Evolutionary conservation across 2,329 filamentous ascomycete genomes (phyloP).

Genomic region (Monilinia fructicola): DNA sequence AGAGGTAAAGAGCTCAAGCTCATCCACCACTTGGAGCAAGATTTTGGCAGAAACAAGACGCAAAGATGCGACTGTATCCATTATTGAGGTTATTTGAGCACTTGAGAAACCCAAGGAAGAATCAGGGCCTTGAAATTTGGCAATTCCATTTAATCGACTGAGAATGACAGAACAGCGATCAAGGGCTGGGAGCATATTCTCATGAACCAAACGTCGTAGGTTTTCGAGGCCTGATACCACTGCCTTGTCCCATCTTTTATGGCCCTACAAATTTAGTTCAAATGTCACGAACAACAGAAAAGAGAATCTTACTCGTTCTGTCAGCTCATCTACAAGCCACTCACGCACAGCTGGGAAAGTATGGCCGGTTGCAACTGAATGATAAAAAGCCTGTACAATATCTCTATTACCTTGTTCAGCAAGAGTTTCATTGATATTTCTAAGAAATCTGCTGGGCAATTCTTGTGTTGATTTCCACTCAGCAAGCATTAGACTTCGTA

Average conservation of each 20-base stretch:
- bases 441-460: constrained; percentile 74
- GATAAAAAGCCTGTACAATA: constrained; percentile 76
- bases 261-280: constrained; percentile 56
- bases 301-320: constrained; percentile 63
- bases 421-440: constrained; percentile 74
- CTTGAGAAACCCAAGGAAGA: constrained; percentile 66
- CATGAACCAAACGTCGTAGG: constrained; percentile 74
- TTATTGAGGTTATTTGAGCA: constrained; percentile 60
- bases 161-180: constrained; percentile 81
- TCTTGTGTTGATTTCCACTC: constrained; percentile 85
- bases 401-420: constrained; percentile 62
- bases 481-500: constrained; percentile 72
- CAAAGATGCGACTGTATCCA: constrained; percentile 74
- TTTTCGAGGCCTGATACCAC: constrained; percentile 75
- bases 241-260: constrained; percentile 93
- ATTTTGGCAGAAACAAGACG: constrained; percentile 73
- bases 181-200: constrained; percentile 84
- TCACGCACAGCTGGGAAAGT: constrained; percentile 74
- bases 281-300: constrained; percentile 3
- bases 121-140: constrained; percentile 70
- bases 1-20: constrained; percentile 71
- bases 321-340: constrained; percentile 83
- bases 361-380: constrained; percentile 80
- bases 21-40: constrained; percentile 68
- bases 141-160: constrained; percentile 78